Evolutionary conservation across 75 land plant genomes (phyloP).

Genomic region (Sequoiadendron giganteum): DNA sequence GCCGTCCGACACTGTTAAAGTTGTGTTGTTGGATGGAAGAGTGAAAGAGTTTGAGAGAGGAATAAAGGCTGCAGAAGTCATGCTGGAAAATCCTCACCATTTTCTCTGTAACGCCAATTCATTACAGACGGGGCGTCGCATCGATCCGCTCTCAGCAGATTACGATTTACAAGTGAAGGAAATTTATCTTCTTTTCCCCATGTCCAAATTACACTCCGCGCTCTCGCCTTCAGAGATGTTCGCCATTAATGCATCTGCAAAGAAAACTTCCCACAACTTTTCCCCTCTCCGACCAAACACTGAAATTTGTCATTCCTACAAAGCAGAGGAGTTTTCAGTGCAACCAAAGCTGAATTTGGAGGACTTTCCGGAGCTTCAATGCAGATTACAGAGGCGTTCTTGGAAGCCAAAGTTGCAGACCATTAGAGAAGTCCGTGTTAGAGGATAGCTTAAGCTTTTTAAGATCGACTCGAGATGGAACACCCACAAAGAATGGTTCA

Average conservation of each 20-base stretch:
- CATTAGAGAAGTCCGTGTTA: slow-evolving; percentile 23
- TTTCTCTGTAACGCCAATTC: slow-evolving; percentile 38
- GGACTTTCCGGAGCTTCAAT: slow-evolving; percentile 19
- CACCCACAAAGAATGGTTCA: no score
- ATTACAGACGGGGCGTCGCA: slow-evolving; percentile 41
- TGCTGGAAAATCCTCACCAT: slow-evolving; percentile 44
- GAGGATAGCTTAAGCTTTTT: no score
- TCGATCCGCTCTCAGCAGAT: slow-evolving; percentile 46
- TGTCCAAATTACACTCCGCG: slow-evolving; percentile 38
- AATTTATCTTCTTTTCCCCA: slow-evolving; percentile 47
- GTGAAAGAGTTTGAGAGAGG: slow-evolving; percentile 26
- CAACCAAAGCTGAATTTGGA: slow-evolving; percentile 21
- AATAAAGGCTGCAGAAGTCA: slow-evolving; percentile 62
- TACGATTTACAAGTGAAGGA: slow-evolving; percentile 50
- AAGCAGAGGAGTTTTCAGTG: neutral
- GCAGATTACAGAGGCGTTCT: slow-evolving; percentile 29
- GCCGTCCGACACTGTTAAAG: neutral
- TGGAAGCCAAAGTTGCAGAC: slow-evolving; percentile 63
- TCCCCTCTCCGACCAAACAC: neutral
- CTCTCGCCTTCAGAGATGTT: slow-evolving; percentile 44
- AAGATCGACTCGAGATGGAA: no score
- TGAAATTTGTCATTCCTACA: neutral
- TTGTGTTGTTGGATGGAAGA: slow-evolving; percentile 20
- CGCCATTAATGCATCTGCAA: slow-evolving; percentile 31
- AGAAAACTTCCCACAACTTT: slow-evolving; percentile 9